A percentile compares a stretch with the other conserved stretches of the same genome.
Evolutionary conservation across 805 yeast species (phyloP).

Genomic region (Metschnikowia lunata): DNA sequence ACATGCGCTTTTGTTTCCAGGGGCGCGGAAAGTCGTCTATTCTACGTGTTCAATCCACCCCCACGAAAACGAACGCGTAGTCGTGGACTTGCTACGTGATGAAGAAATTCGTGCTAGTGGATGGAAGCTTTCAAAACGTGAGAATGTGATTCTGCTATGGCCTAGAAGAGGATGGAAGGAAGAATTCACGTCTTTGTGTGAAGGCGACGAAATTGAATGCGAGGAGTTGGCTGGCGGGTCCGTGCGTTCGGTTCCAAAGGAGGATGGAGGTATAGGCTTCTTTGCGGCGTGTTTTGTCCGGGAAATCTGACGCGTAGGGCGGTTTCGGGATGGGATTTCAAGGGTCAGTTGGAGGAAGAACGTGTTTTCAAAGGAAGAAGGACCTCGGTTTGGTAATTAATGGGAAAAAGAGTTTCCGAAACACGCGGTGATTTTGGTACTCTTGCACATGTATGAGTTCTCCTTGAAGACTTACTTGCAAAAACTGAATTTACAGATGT

Average conservation of each 20-base stretch:
- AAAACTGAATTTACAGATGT: too few species aligned
- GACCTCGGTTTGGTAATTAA: too few species aligned
- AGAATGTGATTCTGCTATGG: slow-evolving; percentile 78
- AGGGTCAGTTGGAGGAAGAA: too few species aligned
- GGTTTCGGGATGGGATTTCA: too few species aligned
- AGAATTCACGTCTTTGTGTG: slow-evolving; percentile 54
- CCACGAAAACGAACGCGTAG: slow-evolving; percentile 92
- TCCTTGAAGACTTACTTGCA: too few species aligned
- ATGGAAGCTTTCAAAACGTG: slow-evolving; percentile 65
- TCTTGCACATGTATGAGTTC: too few species aligned
- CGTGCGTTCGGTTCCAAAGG: slow-evolving; percentile 76
- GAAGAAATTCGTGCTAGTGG: slow-evolving; percentile 59
- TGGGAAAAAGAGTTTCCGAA: too few species aligned
- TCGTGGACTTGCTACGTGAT: slow-evolving; percentile 68
- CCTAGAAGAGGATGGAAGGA: slow-evolving; percentile 72
- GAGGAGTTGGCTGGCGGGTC: slow-evolving; percentile 71
- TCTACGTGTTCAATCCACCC: slow-evolving; percentile 95
- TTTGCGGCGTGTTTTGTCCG: slow-evolving; percentile 88
- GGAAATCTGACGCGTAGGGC: not conserved
- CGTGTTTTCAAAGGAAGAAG: too few species aligned
- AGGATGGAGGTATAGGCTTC: slow-evolving; percentile 98
- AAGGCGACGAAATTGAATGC: slow-evolving; percentile 38
- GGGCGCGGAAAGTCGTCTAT: slow-evolving; percentile 74
- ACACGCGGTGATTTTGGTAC: too few species aligned
- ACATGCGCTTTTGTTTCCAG: slow-evolving; percentile 83